Evolutionary conservation across 352 stramenopile species (phyloP).

Genomic region (Nothophytophthora sp.): DNA sequence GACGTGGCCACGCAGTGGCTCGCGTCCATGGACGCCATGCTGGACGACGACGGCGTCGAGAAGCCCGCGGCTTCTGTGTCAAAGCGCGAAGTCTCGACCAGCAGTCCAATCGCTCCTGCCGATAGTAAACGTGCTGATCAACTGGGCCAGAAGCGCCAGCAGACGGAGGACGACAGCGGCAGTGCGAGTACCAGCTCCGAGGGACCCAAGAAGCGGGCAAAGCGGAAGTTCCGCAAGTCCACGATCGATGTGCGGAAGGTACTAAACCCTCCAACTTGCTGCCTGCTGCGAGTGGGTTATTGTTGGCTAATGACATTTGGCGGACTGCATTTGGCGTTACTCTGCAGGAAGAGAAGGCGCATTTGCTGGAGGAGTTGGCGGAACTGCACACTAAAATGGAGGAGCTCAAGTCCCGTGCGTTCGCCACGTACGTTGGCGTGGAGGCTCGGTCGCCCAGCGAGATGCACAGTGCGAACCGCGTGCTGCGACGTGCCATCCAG

Average conservation of each 20-base stretch:
- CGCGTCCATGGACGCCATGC: slow-evolving; percentile 23
- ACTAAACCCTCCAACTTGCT: background rate
- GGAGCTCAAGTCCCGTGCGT: slow-evolving; percentile 16
- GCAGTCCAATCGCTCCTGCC: slow-evolving; percentile 1
- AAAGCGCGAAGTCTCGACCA: background rate
- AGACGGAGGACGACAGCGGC: background rate
- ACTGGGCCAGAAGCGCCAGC: slow-evolving; percentile 9
- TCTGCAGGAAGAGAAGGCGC: slow-evolving; percentile 34
- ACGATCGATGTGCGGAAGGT: slow-evolving; percentile 35
- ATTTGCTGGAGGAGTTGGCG: slow-evolving; percentile 26
- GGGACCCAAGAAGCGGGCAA: slow-evolving; percentile 16
- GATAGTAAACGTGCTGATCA: slow-evolving; percentile 4
- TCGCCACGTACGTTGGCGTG: slow-evolving; percentile 15
- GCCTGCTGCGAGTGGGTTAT: background rate
- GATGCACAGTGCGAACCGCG: slow-evolving; percentile 24
- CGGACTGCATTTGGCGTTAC: background rate
- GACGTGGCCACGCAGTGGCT: slow-evolving; percentile 26
- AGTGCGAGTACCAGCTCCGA: background rate
- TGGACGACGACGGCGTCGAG: slow-evolving; percentile 11
- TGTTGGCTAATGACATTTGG: slow-evolving; percentile 13
- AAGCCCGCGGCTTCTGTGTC: background rate
- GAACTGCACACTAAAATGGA: slow-evolving; percentile 33
- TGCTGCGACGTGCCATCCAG: slow-evolving; percentile 27
- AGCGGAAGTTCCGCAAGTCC: slow-evolving; percentile 31
- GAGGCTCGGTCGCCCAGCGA: slow-evolving; percentile 19